These are phyloP conservation scores for Flaveria floridana DNA, from an alignment of 140 eudicot genomes.

Conservation along the genomic window DNA sequence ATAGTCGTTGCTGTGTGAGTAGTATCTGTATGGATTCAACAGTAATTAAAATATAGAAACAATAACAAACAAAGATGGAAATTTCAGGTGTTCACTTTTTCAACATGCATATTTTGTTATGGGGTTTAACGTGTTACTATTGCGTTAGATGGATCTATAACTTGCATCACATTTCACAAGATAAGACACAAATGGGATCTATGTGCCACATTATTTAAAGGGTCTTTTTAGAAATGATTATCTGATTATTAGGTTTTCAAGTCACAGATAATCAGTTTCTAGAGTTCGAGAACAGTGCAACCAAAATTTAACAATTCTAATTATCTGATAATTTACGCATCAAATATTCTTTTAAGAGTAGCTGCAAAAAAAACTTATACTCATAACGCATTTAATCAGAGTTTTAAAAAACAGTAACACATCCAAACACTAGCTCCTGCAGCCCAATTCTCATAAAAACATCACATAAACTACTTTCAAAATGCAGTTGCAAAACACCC, in stretches of 20 bases:
- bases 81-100: background rate
- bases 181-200: background rate
- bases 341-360: background rate
- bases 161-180: background rate
- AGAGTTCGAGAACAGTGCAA: background rate
- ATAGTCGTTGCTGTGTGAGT: conserved; percentile 79
- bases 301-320: background rate
- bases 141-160: background rate
- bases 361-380: background rate
- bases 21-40: conserved; percentile 45
- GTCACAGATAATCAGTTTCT: background rate
- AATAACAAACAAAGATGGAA: background rate
- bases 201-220: background rate
- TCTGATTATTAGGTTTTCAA: background rate
- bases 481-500: background rate
- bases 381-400: too few species aligned
- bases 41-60: background rate
- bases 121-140: background rate
- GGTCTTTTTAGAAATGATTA: background rate
- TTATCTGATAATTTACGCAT: background rate
- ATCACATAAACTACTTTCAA: background rate
- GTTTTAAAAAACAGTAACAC: background rate
- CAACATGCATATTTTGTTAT: background rate
- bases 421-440: background rate
- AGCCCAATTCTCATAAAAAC: background rate